Evolutionary conservation across 2,329 filamentous ascomycete species (phyloP).

Genomic region (Coniella vitis): DNA sequence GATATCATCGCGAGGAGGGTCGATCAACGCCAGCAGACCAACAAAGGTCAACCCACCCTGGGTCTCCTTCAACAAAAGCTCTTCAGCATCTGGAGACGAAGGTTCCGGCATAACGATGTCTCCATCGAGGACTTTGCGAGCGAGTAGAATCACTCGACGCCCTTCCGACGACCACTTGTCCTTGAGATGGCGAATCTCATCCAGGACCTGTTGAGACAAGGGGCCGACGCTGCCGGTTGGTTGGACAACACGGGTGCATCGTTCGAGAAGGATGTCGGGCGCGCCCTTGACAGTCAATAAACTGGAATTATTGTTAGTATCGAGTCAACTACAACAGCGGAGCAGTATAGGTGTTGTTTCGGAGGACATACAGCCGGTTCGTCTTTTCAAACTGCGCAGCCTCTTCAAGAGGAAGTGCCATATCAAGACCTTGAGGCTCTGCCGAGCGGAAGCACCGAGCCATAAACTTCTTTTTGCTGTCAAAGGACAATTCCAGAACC

Average conservation of each 20-base stretch:
- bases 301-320: conserved; percentile 20
- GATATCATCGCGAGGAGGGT: conserved; percentile 70
- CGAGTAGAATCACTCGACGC: conserved; percentile 60
- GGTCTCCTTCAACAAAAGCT: conserved; percentile 48
- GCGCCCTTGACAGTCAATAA: conserved; percentile 73
- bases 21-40: conserved; percentile 71
- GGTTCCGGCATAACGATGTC: conserved; percentile 31
- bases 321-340: too few species aligned
- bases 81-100: conserved; percentile 46
- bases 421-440: conserved; percentile 28
- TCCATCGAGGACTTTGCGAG: conserved; percentile 48
- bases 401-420: conserved; percentile 32
- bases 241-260: conserved; percentile 41
- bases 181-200: conserved; percentile 52
- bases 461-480: conserved; percentile 82
- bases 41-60: conserved; percentile 57
- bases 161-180: conserved; percentile 63
- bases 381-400: conserved; percentile 26
- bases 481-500: conserved; percentile 65
- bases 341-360: neutral
- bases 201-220: conserved; percentile 30
- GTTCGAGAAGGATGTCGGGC: conserved; percentile 62
- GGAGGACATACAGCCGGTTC: conserved; percentile 28
- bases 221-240: conserved; percentile 51
- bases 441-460: conserved; percentile 51